Evolutionary conservation across 257 asterid species (phyloP), one percentile per base, ranked within the genome.

Genomic region (Solanum verrucosum): DNA sequence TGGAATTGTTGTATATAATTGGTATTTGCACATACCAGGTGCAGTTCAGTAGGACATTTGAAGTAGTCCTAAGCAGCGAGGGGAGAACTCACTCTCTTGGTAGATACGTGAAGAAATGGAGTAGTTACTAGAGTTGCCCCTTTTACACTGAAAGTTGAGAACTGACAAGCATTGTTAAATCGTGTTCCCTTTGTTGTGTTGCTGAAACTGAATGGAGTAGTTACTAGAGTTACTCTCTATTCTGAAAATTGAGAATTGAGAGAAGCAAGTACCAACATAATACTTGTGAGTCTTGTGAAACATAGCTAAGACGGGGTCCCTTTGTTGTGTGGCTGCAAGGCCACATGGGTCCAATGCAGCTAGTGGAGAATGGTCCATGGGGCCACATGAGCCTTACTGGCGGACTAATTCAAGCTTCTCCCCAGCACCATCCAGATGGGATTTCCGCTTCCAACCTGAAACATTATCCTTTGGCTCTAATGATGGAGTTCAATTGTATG

Each of bases 251-350:
- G 86, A 82, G 84, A 7, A 25, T 38, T 72, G 23, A 23, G 79
- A 77, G 85, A 89, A 90, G 92, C 90, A 34, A 85, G 71, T 15
- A 90, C 68, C 84, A 72, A 84, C 87, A 78, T 87, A 88, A 83
- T 84, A 92, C 77, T 84, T 77, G 91, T 59, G 92, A 87, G 92
- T 92, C 88, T 79, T 83, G 84, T 89, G 88, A 94, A 97, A 91
- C 91, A 97, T 96, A 91, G 99, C 99, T 92, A 96, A 93, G 91
- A 97, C 97, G 99, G 99, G 99, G 98, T 96, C 99, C 87, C 98
- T 97, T 87, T 97, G 99, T 95, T 97, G 98, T 95, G 99, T 96
- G 99, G 99, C 99, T 90, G 97, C 99, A 71, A 94, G 99, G 99
- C 99, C 98, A 93, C 99, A 97, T 95, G 98, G 96, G 87, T 95